These are phyloP conservation scores for Fallopia convolvulus DNA, from an alignment of 148 eudicot genomes.

Conservation along the genomic window DNA sequence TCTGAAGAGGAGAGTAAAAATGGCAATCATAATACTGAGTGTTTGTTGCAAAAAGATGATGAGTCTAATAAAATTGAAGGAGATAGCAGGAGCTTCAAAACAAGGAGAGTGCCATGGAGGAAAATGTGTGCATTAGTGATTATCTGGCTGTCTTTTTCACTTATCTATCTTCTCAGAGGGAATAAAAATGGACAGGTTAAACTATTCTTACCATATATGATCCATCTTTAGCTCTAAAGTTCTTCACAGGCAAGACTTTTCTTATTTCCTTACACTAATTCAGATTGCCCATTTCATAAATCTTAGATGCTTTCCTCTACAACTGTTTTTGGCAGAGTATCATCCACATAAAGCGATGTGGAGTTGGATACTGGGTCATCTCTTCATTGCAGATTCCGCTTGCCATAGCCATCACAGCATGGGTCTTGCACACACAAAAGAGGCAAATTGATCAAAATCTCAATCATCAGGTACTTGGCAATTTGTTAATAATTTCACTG, in stretches of 20 bases:
- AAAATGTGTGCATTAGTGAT: constrained; percentile 31
- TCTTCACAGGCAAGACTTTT: neutral
- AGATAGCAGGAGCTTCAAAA: constrained; percentile 2
- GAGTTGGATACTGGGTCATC: constrained; percentile 47
- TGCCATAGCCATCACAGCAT: constrained; percentile 37
- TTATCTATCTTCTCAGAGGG: constrained; percentile 45
- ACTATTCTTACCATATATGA: neutral
- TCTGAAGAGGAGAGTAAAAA: constrained; percentile 25
- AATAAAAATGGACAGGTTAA: constrained; percentile 43
- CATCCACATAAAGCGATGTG: constrained; percentile 36
- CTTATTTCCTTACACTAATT: neutral
- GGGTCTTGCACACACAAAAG: constrained; percentile 28
- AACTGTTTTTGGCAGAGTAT: constrained; percentile 27
- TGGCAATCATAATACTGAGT: neutral
- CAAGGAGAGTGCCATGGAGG: constrained; percentile 31
- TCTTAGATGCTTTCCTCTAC: no score
- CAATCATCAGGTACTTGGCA: constrained; percentile 26
- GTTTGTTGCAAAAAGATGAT: constrained; percentile 7
- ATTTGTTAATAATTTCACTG: neutral
- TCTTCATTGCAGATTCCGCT: constrained; percentile 49
- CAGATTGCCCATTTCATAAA: neutral
- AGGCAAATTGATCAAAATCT: constrained; percentile 11
- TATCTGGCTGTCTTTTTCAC: constrained; percentile 48
- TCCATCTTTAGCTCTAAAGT: neutral
- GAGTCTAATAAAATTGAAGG: constrained; percentile 15